A percentile compares a stretch with the other conserved stretches of the same genome.
phyloP scores from a whole-genome alignment of 2,329 filamentous ascomycete genomes.

The Fusarium paranaense region DNA sequence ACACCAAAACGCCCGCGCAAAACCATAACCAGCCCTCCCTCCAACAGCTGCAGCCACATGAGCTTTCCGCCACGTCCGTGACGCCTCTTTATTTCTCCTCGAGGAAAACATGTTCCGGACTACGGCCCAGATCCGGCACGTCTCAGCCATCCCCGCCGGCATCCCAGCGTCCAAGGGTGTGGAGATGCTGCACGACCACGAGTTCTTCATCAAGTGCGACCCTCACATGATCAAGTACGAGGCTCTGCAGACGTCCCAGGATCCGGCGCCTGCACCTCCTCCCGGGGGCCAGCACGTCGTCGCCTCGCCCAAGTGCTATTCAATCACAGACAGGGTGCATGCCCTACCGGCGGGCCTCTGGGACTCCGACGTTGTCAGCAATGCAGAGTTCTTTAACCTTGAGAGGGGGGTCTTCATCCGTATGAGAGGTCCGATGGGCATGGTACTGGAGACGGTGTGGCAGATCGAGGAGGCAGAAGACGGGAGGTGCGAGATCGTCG shows the following conservation, averaged over 20 bases:
- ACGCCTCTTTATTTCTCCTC: background rate
- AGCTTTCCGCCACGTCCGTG: background rate
- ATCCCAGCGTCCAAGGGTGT: constrained; percentile 53
- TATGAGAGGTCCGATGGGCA: constrained; percentile 61
- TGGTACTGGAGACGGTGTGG: constrained; percentile 67
- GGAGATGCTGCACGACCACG: constrained; percentile 62
- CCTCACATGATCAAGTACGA: constrained; percentile 62
- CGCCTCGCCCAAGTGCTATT: constrained; percentile 54
- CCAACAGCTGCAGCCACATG: background rate
- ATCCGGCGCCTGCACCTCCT: constrained; percentile 46
- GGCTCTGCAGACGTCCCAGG: constrained; percentile 46
- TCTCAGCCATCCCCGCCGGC: constrained; percentile 55
- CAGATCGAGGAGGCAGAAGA: constrained; percentile 49
- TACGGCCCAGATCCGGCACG: constrained; percentile 56
- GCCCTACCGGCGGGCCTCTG: constrained; percentile 66
- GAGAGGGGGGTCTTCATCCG: constrained; percentile 63
- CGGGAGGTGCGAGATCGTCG: constrained; percentile 56
- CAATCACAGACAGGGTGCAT: constrained; percentile 63
- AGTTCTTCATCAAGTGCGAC: constrained; percentile 64
- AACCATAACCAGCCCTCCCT: background rate
- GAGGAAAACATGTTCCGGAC: constrained; percentile 56
- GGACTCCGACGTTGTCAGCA: constrained; percentile 66
- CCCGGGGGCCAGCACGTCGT: constrained; percentile 38
- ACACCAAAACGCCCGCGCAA: background rate
- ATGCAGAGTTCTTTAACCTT: constrained; percentile 64